Evolutionary conservation across 2,329 filamentous ascomycete species (phyloP), one percentile per base, ranked within the genome.

Genomic region (Pseudogymnoascus destructans): DNA sequence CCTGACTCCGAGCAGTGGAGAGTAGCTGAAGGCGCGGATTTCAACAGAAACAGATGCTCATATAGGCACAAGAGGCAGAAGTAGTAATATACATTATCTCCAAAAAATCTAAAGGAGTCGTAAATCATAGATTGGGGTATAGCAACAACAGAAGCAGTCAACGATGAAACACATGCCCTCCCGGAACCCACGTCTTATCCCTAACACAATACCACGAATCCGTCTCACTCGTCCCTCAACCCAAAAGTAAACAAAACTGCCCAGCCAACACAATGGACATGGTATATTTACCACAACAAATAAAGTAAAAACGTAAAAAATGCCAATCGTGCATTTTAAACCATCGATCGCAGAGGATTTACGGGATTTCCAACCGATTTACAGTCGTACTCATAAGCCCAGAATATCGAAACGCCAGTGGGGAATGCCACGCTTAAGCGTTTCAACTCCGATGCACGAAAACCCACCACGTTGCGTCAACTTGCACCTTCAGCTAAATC

Each of bases 191-290:
- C 1, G 30, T 32, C 38, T 58, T 63, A 25, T 63, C 62, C 35
- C 57, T 63, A 6, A 66, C 62, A 52, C 63, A 66, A 60, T 63
- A 65, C 65, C 65, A 66, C 46, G 58, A 63, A 55, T 66, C 65
- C 1, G 63, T 62, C 52, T 66, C 64, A 36, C 58, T 59, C 6
- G 54, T 57, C 62, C 63, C 6, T 6, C 38, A 42, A 36, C 11
- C 9, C 19, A 25, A 23, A 46, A 38, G 35, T 38, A 38, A 46
- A 46, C 40, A 46, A 13, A 46, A 46, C 19, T 25, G 11, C 11
- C 19, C 21, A 7, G 5, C 38, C 19, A 23, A 13, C 15, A n/a
- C 40, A 46, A 46, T 9, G 10, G 9, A 23, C 11, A 11, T 23
- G 8, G 11, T 40, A 13, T 21, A 13, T 13, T 40, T 21, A 3